These are phyloP conservation scores for Phytophthora colocasiae DNA, from an alignment of 352 stramenopile genomes.

Conservation along the genomic window DNA sequence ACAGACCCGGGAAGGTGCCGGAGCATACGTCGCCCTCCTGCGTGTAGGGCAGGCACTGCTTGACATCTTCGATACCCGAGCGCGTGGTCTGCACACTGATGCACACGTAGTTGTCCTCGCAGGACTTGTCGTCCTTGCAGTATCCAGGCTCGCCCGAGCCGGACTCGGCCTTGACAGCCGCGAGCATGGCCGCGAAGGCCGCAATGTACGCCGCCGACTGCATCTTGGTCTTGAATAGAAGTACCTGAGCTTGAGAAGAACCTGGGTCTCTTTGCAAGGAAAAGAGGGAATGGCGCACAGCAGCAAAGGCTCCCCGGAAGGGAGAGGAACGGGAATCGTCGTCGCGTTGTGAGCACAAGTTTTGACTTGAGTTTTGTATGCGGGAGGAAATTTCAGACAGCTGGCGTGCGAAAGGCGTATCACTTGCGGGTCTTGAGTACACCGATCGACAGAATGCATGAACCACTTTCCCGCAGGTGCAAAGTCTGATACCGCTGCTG, in stretches of 20 bases:
- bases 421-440: no score
- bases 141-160: slow-evolving; percentile 58
- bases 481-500: no score
- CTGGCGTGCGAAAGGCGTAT: slow-evolving; percentile 7
- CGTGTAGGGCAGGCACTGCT: slow-evolving; percentile 77
- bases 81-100: slow-evolving; percentile 85
- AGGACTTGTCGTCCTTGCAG: slow-evolving; percentile 66
- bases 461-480: no score
- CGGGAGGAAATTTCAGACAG: slow-evolving; percentile 25
- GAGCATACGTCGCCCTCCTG: slow-evolving; percentile 63
- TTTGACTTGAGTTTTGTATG: slow-evolving; percentile 31
- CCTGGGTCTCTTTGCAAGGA: slow-evolving; percentile 35
- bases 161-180: slow-evolving; percentile 45
- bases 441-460: no score
- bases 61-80: slow-evolving; percentile 64
- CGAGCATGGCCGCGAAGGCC: slow-evolving; percentile 31
- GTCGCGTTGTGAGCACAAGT: slow-evolving; percentile 7
- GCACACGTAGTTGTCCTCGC: slow-evolving; percentile 66
- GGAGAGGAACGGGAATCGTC: slow-evolving; percentile 25
- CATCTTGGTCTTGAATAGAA: slow-evolving; percentile 25
- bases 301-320: slow-evolving; percentile 8
- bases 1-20: slow-evolving; percentile 59
- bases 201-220: slow-evolving; percentile 35
- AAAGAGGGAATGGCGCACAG: slow-evolving; percentile 48
- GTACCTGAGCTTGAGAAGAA: neutral